phyloP scores from a whole-genome alignment of 1,284 basidiomycete genomes.

The Pisolithus thermaeus region DNA sequence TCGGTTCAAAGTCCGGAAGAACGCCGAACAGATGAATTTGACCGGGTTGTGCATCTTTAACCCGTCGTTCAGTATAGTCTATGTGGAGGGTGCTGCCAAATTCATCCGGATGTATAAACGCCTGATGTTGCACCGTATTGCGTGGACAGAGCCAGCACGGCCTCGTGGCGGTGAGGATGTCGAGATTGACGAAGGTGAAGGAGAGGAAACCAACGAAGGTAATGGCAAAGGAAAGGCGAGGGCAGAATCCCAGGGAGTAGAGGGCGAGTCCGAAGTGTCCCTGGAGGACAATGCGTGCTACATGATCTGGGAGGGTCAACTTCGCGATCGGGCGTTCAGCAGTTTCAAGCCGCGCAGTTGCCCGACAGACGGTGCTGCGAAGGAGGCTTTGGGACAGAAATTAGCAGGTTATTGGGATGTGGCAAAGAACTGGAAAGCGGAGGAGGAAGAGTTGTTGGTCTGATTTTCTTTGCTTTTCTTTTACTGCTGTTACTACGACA shows the following conservation, averaged over 20 bases:
- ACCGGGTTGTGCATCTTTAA: slow-evolving; percentile 90
- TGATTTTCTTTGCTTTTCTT: background rate
- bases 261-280: slow-evolving; percentile 30
- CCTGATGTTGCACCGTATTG: slow-evolving; percentile 84
- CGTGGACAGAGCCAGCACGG: slow-evolving; percentile 91
- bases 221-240: slow-evolving; percentile 30
- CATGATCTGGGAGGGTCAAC: slow-evolving; percentile 88
- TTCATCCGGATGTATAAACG: slow-evolving; percentile 86
- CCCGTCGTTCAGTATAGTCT: slow-evolving; percentile 83
- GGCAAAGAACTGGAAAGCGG: slow-evolving; percentile 81
- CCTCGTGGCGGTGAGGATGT: slow-evolving; percentile 68
- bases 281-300: slow-evolving; percentile 86
- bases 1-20: slow-evolving; percentile 94
- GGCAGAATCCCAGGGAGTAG: slow-evolving; percentile 15
- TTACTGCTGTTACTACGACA: too few species aligned
- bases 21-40: slow-evolving; percentile 87
- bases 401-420: slow-evolving; percentile 91
- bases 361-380: slow-evolving; percentile 80
- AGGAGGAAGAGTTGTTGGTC: slow-evolving; percentile 63
- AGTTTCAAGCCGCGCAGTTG: slow-evolving; percentile 81
- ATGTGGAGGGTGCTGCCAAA: slow-evolving; percentile 89
- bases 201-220: slow-evolving; percentile 31
- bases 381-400: slow-evolving; percentile 79
- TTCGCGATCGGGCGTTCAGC: slow-evolving; percentile 79
- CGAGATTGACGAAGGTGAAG: slow-evolving; percentile 51